These are phyloP conservation scores for Saturnispora dispora DNA, from an alignment of 805 yeast species.

Conservation along the genomic window DNA sequence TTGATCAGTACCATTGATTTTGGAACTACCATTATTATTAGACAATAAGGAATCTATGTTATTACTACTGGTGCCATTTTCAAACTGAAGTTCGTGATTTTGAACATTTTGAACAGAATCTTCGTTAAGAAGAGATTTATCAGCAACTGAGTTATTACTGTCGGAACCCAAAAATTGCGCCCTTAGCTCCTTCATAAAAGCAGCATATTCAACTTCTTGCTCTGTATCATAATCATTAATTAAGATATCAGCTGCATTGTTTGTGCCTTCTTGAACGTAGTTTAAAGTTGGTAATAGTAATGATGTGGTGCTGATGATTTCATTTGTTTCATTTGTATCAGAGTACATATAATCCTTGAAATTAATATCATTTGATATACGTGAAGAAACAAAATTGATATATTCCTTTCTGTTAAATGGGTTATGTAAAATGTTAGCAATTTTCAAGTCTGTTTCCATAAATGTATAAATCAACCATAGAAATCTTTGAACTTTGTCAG, in stretches of 20 bases:
- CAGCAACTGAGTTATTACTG: neutral
- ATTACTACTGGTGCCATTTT: neutral
- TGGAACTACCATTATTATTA: neutral
- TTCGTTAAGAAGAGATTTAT: neutral
- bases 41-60: neutral
- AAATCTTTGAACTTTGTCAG: conserved; percentile 60
- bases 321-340: conserved; percentile 12
- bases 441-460: conserved; percentile 59
- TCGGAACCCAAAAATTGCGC: neutral
- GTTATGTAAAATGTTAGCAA: conserved; percentile 32
- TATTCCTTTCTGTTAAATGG: conserved; percentile 23
- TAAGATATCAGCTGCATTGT: conserved; percentile 5
- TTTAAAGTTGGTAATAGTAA: conserved; percentile 17
- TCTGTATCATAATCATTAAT: conserved; percentile 39
- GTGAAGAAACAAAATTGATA: neutral
- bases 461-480: conserved; percentile 79
- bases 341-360: conserved; percentile 4
- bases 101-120: neutral
- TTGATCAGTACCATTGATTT: neutral
- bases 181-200: conserved; percentile 38
- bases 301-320: conserved; percentile 20
- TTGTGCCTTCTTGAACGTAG: neutral
- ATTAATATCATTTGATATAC: neutral
- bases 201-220: conserved; percentile 39
- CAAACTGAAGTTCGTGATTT: neutral